Evolutionary conservation across 23 red algal genomes (phyloP), one percentile per base, ranked within the genome.

Genomic region (Gracilaria vermiculophylla): DNA sequence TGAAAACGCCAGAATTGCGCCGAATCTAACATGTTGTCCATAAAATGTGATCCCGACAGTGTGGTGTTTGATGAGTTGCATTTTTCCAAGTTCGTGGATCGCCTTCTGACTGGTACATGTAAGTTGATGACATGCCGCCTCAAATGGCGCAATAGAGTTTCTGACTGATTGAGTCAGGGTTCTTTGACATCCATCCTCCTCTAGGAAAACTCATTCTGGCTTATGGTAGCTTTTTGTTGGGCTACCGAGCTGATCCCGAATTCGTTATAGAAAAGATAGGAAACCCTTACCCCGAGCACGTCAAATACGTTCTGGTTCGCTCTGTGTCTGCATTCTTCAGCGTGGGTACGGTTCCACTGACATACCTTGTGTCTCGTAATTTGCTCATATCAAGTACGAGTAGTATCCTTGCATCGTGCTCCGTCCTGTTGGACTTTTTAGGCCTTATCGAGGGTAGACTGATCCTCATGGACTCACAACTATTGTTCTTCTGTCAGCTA

Each of bases 161-260:
- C 83, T 87, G 65, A 87, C 83, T 32, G 25, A 5, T 40, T 37
- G 20, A 19, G 17, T 12, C 66, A 87, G 83, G 93, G 85, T 98
- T 93, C 81, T 98, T 98, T 67, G 96, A 98, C 49, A 98, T 98
- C 64, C 96, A 98, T 55, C 96, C 96, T 51, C 96, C 96, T 39
- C 83, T 98, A 20, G 96, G 92, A 64, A 98, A 98, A 79, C 96
- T 94, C 12, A 70, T 92, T 25, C 85, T 98, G 28, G 80, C 80
- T 28, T 82, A 91, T 47, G 91, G 62, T 29, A 92, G 78, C 43
- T 61, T 31, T 45, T 5, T 98, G 8, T 31, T 81, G 44, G 92
- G 92, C 64, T 98, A 92, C 72, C 67, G 77, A 0, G 20, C 83
- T 2, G 80, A 80, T 15, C 82, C 91, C 28, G 55, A 20, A 6